These are phyloP conservation scores for Neobulgaria alba DNA, from an alignment of 2,329 filamentous ascomycete species.

Conservation along the genomic window DNA sequence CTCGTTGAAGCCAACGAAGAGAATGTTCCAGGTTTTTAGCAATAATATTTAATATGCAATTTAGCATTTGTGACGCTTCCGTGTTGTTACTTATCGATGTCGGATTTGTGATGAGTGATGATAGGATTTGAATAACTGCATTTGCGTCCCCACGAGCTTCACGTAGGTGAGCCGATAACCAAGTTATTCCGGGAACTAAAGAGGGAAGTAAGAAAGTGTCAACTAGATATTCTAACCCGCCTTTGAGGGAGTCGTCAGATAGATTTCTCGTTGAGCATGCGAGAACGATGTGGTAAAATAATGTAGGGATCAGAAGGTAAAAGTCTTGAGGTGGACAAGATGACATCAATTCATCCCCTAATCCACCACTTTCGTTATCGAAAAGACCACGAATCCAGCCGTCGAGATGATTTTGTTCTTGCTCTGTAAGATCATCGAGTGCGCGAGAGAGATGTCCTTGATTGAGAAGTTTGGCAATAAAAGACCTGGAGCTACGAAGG, in stretches of 20 bases:
- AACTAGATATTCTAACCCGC: slow-evolving; percentile 70
- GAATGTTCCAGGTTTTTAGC: slow-evolving; percentile 60
- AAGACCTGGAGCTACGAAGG: slow-evolving; percentile 48
- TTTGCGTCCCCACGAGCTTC: slow-evolving; percentile 57
- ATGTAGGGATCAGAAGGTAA: slow-evolving; percentile 66
- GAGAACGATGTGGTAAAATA: slow-evolving; percentile 68
- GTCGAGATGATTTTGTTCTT: slow-evolving; percentile 56
- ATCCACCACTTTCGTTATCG: slow-evolving; percentile 61
- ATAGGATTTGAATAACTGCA: slow-evolving; percentile 61
- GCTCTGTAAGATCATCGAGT: slow-evolving; percentile 51
- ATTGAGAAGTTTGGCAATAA: slow-evolving; percentile 57
- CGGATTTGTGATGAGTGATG: slow-evolving; percentile 58
- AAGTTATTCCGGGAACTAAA: slow-evolving; percentile 63
- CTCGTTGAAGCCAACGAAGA: slow-evolving; percentile 56
- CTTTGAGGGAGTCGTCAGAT: slow-evolving; percentile 61
- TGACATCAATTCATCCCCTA: slow-evolving; percentile 73
- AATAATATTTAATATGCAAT: slow-evolving; percentile 62
- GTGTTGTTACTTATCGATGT: slow-evolving; percentile 52
- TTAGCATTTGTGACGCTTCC: slow-evolving; percentile 62
- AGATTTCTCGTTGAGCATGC: slow-evolving; percentile 59
- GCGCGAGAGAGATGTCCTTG: slow-evolving; percentile 48
- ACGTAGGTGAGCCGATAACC: slow-evolving; percentile 63
- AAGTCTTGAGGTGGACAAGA: slow-evolving; percentile 78
- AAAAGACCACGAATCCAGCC: slow-evolving; percentile 75
- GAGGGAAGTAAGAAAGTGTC: slow-evolving; percentile 76